Base-by-base conservation (phyloP, 2,329 filamentous ascomycete species). In the Sordariomycetes sp. region DNA sequence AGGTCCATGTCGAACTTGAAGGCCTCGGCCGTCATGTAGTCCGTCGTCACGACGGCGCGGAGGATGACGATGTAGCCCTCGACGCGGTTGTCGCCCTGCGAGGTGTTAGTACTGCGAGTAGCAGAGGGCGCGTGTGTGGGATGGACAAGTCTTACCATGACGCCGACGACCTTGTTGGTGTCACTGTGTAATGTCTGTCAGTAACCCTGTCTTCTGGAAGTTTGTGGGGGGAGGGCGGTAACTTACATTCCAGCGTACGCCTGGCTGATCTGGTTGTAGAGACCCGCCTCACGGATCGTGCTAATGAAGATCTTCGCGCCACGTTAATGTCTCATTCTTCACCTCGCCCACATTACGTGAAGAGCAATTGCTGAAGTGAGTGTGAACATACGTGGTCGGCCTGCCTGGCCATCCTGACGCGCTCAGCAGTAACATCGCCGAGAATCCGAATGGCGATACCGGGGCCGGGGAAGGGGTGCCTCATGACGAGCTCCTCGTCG, bases 341-440 rank as follows among this genome's bases (percentile, higher is more conserved):
- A 7, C 6, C 20, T 22, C 10, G 13, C 20, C 12, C n/a, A 4
- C 6, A 24, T 22, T 50, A 50, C 8, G 4, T 24, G 12, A 54
- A 35, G 42, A 17, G 22, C 4, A 8, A 8, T 35, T 10, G 22
- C 15, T 45, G 24, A 15, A 42, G 7, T 12, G 24, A n/a, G 10
- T n/a, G n/a, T 3, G 35, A 15, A 56, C 55, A 28, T 53, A 57
- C 55, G 65, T 82, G 67, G 65, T 91, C 89, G 1, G 87, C 88
- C 67, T 87, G 76, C n/a, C 88, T 75, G 2, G 83, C 89, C 61
- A 95, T 94, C 57, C 82, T 81, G 17, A 96, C 86, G 50, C 86
- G 81, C 67, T 91, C 87, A 2, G 77, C 78, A 1, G 89, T 95
- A 15, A 96, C 85, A 63, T 95, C 90, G 39, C 91, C 91, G 1